Conservation (phyloP, 2,329 filamentous ascomycete species). For the Colletotrichum filicis region DNA sequence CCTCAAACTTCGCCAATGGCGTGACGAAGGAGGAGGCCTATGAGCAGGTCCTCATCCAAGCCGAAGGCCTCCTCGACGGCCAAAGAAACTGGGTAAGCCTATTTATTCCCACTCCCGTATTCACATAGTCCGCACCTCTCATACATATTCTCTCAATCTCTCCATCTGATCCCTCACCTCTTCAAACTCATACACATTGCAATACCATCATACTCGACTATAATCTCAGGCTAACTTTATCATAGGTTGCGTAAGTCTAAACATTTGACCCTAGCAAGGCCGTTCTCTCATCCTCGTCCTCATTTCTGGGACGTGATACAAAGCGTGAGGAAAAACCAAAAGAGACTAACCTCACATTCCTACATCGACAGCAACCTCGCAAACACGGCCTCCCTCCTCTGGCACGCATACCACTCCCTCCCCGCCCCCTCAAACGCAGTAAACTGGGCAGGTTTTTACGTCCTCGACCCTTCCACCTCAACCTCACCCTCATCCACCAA, state of each 20-base stretch:
- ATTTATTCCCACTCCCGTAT: too few species aligned
- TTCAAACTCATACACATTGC: too few species aligned
- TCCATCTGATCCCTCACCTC: too few species aligned
- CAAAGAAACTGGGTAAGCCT: slow-evolving; percentile 80
- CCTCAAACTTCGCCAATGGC: slow-evolving; percentile 76
- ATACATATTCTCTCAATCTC: too few species aligned
- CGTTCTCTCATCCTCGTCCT: too few species aligned
- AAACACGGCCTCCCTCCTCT: slow-evolving; percentile 80
- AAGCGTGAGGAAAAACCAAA: neutral
- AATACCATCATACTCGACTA: too few species aligned
- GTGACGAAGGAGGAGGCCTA: slow-evolving; percentile 80
- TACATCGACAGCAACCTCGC: slow-evolving; percentile 72
- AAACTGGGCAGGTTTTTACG: slow-evolving; percentile 88
- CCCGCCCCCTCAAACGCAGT: slow-evolving; percentile 72
- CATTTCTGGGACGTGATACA: too few species aligned
- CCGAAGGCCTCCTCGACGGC: slow-evolving; percentile 74
- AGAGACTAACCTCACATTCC: neutral
- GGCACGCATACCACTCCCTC: slow-evolving; percentile 82
- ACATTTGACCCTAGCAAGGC: too few species aligned
- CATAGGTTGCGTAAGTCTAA: too few species aligned
- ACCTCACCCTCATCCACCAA: slow-evolving; percentile 41
- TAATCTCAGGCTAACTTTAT: too few species aligned
- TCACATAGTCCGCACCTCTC: too few species aligned
- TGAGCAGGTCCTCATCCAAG: slow-evolving; percentile 77
- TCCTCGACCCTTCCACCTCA: slow-evolving; percentile 60